Percentiles rank a stretch among this genome's conserved stretches.
Evolutionary conservation across 768 basidiomycete species (phyloP).

Genomic region (Lanmaoa pseudosensibilis): DNA sequence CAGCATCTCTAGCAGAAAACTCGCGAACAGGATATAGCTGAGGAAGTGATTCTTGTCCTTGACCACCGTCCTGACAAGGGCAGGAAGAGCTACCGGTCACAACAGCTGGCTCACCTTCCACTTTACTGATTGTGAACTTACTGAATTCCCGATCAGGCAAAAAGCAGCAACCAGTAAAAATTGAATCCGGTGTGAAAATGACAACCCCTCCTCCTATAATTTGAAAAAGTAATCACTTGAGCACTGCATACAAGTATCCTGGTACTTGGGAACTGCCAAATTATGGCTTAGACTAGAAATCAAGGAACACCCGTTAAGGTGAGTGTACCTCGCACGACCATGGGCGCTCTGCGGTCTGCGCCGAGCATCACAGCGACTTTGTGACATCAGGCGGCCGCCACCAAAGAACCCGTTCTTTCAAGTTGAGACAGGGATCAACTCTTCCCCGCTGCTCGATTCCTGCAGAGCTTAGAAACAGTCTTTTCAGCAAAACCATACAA

Average conservation of each 20-base stretch:
- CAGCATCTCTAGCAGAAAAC: not conserved
- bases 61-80: not conserved
- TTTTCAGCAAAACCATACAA: not conserved
- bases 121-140: not conserved
- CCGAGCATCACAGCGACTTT: not conserved
- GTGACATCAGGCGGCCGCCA: not conserved
- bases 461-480: not conserved
- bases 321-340: not conserved
- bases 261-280: not conserved
- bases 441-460: not conserved
- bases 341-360: not conserved
- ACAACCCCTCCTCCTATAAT: not conserved
- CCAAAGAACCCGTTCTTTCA: not conserved
- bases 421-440: not conserved
- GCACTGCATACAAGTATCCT: not conserved
- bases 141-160: not conserved
- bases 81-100: not conserved
- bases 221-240: not conserved
- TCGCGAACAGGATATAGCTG: not conserved
- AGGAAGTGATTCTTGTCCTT: not conserved
- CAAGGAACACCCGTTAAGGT: not conserved
- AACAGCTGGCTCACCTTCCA: not conserved
- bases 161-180: not conserved
- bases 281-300: not conserved
- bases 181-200: not conserved